Evolutionary conservation across 805 yeast species (phyloP).

Genomic region (Yamadazyma olivae): DNA sequence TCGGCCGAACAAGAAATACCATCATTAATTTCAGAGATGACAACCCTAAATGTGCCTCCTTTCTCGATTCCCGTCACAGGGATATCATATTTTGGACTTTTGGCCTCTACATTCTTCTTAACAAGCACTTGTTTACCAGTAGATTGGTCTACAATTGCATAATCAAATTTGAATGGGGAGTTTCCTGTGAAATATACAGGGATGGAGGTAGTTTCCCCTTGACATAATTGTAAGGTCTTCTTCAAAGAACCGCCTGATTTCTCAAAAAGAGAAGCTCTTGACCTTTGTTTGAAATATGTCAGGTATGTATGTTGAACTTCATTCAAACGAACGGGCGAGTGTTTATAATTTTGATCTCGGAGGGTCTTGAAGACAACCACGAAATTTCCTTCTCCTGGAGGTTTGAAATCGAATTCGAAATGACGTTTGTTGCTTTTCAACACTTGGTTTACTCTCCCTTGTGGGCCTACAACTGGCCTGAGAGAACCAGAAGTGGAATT

Average conservation of each 20-base stretch:
- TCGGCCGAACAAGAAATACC: constrained; percentile 77
- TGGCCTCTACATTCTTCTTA: constrained; percentile 2
- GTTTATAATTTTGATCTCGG: constrained; percentile 58
- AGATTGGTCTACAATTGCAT: constrained; percentile 57
- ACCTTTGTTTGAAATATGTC: constrained; percentile 70
- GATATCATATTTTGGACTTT: constrained; percentile 23
- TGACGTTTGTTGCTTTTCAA: constrained; percentile 23
- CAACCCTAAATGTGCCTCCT: constrained; percentile 74
- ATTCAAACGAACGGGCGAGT: constrained; percentile 30
- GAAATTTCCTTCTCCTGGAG: constrained; percentile 78
- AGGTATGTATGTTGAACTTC: constrained; percentile 51
- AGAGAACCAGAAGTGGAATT: constrained; percentile 33
- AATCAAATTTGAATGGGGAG: constrained; percentile 70
- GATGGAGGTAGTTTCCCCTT: constrained; percentile 28
- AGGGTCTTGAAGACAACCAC: constrained; percentile 66
- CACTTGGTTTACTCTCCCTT: constrained; percentile 24
- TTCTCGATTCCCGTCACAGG: constrained; percentile 49
- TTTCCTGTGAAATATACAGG: constrained; percentile 71
- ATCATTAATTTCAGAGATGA: constrained; percentile 66
- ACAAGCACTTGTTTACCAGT: constrained; percentile 2
- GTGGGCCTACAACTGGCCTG: constrained; percentile 28
- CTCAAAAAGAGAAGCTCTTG: constrained; percentile 37
- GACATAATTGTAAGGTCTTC: constrained; percentile 25
- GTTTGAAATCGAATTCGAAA: constrained; percentile 58
- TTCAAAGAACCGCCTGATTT: constrained; percentile 7